Evolutionary conservation across 352 stramenopile species (phyloP), one percentile per base, ranked within the genome.

Genomic region (Phytopythium litorale): DNA sequence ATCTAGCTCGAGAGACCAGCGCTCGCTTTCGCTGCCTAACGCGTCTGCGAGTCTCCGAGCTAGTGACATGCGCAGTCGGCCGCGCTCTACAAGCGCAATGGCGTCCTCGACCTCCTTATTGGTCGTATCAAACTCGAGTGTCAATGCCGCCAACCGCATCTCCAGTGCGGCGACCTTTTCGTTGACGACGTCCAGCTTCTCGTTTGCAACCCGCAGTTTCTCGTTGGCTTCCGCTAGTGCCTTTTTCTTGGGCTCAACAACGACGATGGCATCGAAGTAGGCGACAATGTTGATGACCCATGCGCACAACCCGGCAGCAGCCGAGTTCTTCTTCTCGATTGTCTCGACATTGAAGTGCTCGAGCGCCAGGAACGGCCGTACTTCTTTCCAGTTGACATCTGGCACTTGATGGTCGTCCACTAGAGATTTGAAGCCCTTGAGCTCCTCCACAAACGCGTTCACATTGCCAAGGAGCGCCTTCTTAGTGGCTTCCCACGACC

Each of bases 231-330:
- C 79, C n/a, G 81, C 77, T 38, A 94, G 66, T 12, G 84, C 84
- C 33, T 81, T 76, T 30, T 97, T 91, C 68, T 98, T 98, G 15
- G 95, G 95, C 64, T 98, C 94, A 1, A 98, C 91, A 0, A 94
- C 91, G 15, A 98, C 69, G 49, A 98, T 92, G 37, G 97, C 95
- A 64, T 98, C 93, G 58, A 98, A 98, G 75, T 98, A 98, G 21
- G 79, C 72, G 4, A 98, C 92, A 56, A 98, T 98, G 57, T 94
- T 94, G 65, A 94, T 87, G 25, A 93, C 86, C 82, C 84, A 93
- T 0, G 86, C 80, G 64, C 86, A 94, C 1, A 94, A 49, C 7
- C 84, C 84, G 4, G 86, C 86, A 4, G 86, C 77, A 0, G 86
- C 86, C 18, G 84, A 92, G 56, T 92, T 93, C 51, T 91, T 92